phyloP scores from a whole-genome alignment of 768 basidiomycete genomes.

The Butyriboletus loyo region DNA sequence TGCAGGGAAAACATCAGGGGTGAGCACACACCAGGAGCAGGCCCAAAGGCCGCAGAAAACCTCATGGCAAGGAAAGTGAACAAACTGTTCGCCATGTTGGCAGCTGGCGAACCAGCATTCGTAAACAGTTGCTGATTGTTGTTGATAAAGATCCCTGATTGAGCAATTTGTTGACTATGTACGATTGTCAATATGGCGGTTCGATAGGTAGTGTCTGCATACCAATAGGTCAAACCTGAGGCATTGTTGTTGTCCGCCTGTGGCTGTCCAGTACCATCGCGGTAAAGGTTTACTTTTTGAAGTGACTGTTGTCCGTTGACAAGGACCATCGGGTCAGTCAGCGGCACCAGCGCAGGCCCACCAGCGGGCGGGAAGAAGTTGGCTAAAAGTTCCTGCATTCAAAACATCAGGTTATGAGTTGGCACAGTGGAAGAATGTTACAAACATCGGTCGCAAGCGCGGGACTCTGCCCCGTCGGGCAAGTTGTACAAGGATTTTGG shows the following conservation, averaged over 20 bases:
- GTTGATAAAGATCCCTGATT: constrained; percentile 24
- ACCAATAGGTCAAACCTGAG: constrained; percentile 23
- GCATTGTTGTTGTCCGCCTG: constrained; percentile 22
- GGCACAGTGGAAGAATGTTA: background rate
- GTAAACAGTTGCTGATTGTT: constrained; percentile 19
- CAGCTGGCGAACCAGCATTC: constrained; percentile 20
- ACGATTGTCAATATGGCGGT: no score
- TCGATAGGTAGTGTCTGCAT: background rate
- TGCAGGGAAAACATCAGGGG: background rate
- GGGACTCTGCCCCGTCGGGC: constrained; percentile 15
- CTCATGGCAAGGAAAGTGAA: constrained; percentile 31
- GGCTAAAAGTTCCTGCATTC: constrained; percentile 22
- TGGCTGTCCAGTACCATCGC: constrained; percentile 26
- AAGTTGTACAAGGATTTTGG: constrained; percentile 27
- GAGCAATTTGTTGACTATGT: constrained; percentile 20
- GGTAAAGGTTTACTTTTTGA: constrained; percentile 27
- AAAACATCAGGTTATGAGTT: background rate
- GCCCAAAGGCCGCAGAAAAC: constrained; percentile 24
- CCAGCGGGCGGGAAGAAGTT: constrained; percentile 23
- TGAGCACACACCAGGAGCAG: constrained; percentile 19
- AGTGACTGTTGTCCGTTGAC: constrained; percentile 23
- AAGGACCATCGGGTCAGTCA: constrained; percentile 28
- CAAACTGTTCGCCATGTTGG: constrained; percentile 19
- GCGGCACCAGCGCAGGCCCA: constrained; percentile 23
- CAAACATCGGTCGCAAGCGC: constrained; percentile 25